These are phyloP conservation scores for Fraxinus velutina DNA, from an alignment of 305 asterid species.

Conservation along the genomic window DNA sequence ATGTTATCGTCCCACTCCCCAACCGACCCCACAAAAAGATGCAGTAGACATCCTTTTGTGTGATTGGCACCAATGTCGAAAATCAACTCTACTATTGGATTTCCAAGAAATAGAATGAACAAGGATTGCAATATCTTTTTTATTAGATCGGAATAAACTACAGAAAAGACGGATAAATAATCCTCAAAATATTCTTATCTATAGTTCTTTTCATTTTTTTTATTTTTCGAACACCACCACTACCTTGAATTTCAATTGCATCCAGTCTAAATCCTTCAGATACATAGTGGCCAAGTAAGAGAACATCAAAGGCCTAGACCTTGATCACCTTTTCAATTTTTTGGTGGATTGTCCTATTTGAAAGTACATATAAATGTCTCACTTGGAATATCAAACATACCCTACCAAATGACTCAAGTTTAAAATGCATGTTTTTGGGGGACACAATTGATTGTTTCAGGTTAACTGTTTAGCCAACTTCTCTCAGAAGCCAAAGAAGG, in stretches of 20 bases:
- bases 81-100: neutral
- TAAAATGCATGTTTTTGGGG: neutral
- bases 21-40: neutral
- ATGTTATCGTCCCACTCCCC: neutral
- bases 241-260: neutral
- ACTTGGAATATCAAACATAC: neutral
- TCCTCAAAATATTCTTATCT: neutral
- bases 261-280: neutral
- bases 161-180: neutral
- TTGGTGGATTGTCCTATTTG: neutral
- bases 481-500: conserved; percentile 21
- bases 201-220: neutral
- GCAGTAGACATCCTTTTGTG: neutral
- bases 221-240: neutral
- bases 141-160: neutral
- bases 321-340: neutral
- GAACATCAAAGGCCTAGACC: neutral
- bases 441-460: neutral
- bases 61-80: neutral
- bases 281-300: neutral
- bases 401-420: neutral
- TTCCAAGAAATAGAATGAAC: neutral
- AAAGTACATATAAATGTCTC: neutral
- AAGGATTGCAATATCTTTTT: neutral
- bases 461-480: neutral